Evolutionary conservation across 768 basidiomycete genomes (phyloP), one percentile per base, ranked within the genome.

Genomic region (Dacryopinax primogenitus): DNA sequence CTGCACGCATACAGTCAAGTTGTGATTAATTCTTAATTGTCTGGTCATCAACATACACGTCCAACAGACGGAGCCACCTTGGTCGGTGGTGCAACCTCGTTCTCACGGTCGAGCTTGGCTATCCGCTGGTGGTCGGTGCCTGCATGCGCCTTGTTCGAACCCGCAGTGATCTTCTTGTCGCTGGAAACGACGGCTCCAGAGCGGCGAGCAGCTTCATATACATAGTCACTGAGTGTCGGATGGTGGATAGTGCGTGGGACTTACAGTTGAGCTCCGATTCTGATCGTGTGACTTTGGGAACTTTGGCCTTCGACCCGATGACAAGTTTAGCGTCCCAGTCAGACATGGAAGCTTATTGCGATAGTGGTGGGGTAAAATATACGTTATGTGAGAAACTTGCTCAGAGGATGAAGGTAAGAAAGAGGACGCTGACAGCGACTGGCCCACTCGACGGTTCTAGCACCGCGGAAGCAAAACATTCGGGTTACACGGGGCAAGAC

Each of bases 71-170:
- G 79, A 1, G 80, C 74, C 68, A 97, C 78, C 77, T 92, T 95
- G 63, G 87, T 69, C 58, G 94, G 94, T 6, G 93, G 92, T 9
- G 92, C 91, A 26, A 95, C 92, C 72, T 95, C 93, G 74, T 97
- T 94, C 70, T 96, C 92, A 45, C 90, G 84, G 75, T 94, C 93
- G 44, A 97, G 86, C 72, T 94, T 94, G 28, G 89, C 92, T 73
- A 94, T 93, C 65, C 84, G 84, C 73, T 92, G 90, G 77, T 95
- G 92, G 77, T 97, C 93, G 68, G 90, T 89, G 35, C 89, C 86
- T 71, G 78, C 79, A 73, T 86, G 85, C 33, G 85, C 85, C 76
- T 90, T 93, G 81, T 93, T 93, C 45, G 74, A 73, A 36, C 86
- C 87, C 30, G 74, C 79, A 15, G 83, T 76, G 2, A 84, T 74